Conservation (phyloP, 2,329 filamentous ascomycete species). For the Sporothrix brasiliensis region DNA sequence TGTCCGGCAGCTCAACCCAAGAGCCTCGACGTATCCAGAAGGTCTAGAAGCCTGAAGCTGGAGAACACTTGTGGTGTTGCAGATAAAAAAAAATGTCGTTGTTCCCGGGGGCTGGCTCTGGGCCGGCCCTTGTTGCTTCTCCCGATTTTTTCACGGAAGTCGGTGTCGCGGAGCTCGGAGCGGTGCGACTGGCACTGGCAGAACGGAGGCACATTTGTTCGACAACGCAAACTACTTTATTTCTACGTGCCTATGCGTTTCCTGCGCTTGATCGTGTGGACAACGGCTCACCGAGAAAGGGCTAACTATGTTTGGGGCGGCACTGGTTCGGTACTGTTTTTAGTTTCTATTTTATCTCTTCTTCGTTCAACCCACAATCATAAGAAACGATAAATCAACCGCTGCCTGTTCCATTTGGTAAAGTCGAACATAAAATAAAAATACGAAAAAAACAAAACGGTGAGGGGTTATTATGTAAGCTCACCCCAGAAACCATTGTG, state of each 20-base stretch:
- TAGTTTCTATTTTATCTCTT: not conserved
- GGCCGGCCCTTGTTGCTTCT: not conserved
- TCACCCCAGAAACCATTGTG: not conserved
- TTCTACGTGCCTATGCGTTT: too few species aligned
- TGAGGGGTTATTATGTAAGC: not conserved
- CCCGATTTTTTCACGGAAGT: conserved; percentile 8
- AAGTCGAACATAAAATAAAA: not conserved
- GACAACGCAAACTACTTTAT: not conserved
- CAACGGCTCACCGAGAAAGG: not conserved
- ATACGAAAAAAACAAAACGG: not conserved
- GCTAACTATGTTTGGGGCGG: conserved; percentile 5
- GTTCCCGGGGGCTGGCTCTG: not conserved
- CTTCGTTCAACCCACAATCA: not conserved
- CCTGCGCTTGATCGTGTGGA: not conserved
- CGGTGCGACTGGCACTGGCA: conserved; percentile 10
- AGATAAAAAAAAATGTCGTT: not conserved
- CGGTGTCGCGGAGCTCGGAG: conserved; percentile 26
- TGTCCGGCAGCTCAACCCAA: too few species aligned
- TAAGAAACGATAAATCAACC: not conserved
- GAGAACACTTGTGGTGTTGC: not conserved
- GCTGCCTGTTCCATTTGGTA: conserved; percentile 10
- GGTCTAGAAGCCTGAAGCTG: not conserved
- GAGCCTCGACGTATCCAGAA: too few species aligned
- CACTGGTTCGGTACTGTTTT: not conserved
- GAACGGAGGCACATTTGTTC: not conserved